These are phyloP conservation scores for Setomelanomma holmii DNA, from an alignment of 2,329 filamentous ascomycete genomes.

Conservation along the genomic window DNA sequence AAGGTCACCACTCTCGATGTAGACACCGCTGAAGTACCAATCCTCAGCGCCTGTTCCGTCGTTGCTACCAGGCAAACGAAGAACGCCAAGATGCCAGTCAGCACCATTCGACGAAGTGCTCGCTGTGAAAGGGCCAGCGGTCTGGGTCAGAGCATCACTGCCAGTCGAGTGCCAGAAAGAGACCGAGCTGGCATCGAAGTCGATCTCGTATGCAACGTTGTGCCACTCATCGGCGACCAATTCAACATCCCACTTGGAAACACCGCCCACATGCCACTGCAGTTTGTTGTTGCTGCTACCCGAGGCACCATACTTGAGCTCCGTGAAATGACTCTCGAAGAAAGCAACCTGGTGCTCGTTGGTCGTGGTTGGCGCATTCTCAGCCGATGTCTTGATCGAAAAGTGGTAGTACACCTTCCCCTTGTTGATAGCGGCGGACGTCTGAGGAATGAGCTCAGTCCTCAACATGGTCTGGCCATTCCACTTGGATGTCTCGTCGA, in stretches of 20 bases:
- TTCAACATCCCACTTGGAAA: constrained; percentile 67
- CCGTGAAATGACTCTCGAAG: constrained; percentile 76
- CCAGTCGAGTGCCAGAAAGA: constrained; percentile 75
- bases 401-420: constrained; percentile 77
- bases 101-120: constrained; percentile 70
- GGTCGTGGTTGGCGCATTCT: constrained; percentile 65
- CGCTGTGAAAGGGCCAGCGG: constrained; percentile 66
- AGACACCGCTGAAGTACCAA: constrained; percentile 76
- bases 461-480: constrained; percentile 74
- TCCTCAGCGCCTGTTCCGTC: constrained; percentile 64
- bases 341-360: constrained; percentile 73
- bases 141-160: constrained; percentile 62
- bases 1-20: constrained; percentile 66
- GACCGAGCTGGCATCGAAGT: constrained; percentile 69
- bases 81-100: constrained; percentile 76
- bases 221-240: constrained; percentile 73
- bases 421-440: constrained; percentile 66
- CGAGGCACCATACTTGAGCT: constrained; percentile 68
- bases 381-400: constrained; percentile 65
- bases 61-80: constrained; percentile 68
- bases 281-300: constrained; percentile 59
- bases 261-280: constrained; percentile 68
- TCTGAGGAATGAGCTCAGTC: constrained; percentile 77
- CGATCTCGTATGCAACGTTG: constrained; percentile 76
- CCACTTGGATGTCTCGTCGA: constrained; percentile 70